A percentile compares a stretch with the other conserved stretches of the same genome.
Evolutionary conservation across 306 rosid genomes (phyloP).

Genomic region (Dryas octopetala): DNA sequence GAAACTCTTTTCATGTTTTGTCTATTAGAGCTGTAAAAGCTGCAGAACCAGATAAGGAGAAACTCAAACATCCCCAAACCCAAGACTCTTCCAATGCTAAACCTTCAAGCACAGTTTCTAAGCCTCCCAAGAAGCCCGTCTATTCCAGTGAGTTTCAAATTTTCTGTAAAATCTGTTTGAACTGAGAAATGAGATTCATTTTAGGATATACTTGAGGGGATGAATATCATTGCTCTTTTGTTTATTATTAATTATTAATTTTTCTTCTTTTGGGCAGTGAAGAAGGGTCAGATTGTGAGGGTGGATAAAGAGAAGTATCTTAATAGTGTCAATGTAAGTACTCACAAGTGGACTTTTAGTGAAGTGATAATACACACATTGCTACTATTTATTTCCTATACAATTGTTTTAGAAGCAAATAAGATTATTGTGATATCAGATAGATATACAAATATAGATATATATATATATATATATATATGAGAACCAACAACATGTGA

Average conservation of each 20-base stretch:
- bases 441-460: too few species aligned
- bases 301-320: slow-evolving; percentile 96
- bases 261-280: slow-evolving; percentile 57
- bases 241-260: background rate
- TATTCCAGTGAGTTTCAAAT: slow-evolving; percentile 64
- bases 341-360: background rate
- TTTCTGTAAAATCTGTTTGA: background rate
- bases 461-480: too few species aligned
- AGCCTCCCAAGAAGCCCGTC: slow-evolving; percentile 69
- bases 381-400: too few species aligned
- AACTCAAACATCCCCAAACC: slow-evolving; percentile 39
- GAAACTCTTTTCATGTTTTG: slow-evolving; percentile 36
- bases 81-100: slow-evolving; percentile 52
- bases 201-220: too few species aligned
- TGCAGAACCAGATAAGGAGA: slow-evolving; percentile 48
- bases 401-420: background rate
- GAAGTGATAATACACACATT: too few species aligned
- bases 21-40: slow-evolving; percentile 58
- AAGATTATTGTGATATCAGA: background rate
- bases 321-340: slow-evolving; percentile 72
- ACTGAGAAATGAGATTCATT: background rate
- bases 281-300: slow-evolving; percentile 97
- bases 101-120: slow-evolving; percentile 47
- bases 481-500: too few species aligned
- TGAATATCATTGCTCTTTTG: background rate